These are phyloP conservation scores for Mortierella antarctica DNA, from an alignment of 192 early-diverging fungal species.

Conservation along the genomic window DNA sequence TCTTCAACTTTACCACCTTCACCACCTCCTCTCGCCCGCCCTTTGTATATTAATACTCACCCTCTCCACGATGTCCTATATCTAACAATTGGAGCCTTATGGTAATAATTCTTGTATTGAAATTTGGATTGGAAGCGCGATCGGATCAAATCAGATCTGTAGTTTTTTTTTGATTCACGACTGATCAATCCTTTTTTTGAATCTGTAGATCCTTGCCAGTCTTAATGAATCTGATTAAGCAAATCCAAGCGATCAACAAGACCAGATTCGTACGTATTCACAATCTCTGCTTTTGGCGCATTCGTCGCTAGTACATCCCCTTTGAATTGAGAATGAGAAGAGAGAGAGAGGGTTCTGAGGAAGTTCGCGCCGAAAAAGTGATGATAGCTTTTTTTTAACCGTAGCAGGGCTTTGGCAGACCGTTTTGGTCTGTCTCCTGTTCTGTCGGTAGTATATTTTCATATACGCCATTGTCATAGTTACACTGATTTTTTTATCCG, in stretches of 20 bases:
- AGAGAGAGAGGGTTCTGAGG: neutral
- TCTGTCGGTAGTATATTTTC: conserved; percentile 51
- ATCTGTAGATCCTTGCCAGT: conserved; percentile 54
- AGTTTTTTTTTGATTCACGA: conserved; percentile 1
- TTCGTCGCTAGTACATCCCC: neutral
- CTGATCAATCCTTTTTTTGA: neutral
- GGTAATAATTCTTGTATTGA: conserved; percentile 22
- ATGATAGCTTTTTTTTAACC: conserved; percentile 54
- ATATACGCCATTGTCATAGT: conserved; percentile 57
- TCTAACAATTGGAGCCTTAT: conserved; percentile 58
- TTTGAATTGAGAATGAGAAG: neutral
- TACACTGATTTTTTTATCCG: conserved; percentile 47
- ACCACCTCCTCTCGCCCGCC: neutral
- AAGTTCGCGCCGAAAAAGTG: conserved; percentile 23
- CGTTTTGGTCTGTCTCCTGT: conserved; percentile 54
- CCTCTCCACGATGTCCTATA: conserved; percentile 29
- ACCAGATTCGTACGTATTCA: conserved; percentile 53
- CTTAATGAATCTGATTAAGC: conserved; percentile 31
- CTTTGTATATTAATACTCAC: neutral
- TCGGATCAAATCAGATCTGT: neutral
- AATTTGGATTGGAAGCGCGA: neutral
- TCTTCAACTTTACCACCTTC: neutral
- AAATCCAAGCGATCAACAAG: conserved; percentile 43
- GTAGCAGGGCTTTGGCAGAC: conserved; percentile 48
- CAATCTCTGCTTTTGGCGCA: neutral